These are phyloP conservation scores for Pholiota molesta DNA, from an alignment of 768 basidiomycete genomes.

Conservation along the genomic window DNA sequence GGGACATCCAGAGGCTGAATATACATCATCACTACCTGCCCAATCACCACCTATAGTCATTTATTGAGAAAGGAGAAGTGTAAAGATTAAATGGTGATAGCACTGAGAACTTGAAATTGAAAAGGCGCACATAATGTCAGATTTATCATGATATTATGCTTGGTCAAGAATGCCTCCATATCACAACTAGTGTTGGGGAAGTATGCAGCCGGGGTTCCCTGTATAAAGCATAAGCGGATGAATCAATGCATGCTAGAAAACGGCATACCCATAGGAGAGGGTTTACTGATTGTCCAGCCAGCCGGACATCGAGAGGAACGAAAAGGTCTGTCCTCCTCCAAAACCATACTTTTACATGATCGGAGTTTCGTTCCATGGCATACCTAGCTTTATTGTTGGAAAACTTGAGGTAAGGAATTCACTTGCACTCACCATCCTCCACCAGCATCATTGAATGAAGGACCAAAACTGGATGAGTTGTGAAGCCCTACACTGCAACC, in stretches of 20 bases:
- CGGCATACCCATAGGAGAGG: slow-evolving; percentile 43
- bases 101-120: slow-evolving; percentile 1
- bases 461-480: slow-evolving; percentile 11
- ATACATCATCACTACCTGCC: slow-evolving; percentile 58
- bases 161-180: slow-evolving; percentile 52
- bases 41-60: slow-evolving; percentile 39
- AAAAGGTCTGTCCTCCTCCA: slow-evolving; percentile 49
- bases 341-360: slow-evolving; percentile 63
- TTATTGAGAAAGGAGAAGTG: neutral
- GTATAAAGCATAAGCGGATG: neutral
- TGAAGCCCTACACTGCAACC: slow-evolving; percentile 8
- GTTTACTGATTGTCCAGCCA: slow-evolving; percentile 33
- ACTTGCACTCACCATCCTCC: slow-evolving; percentile 5
- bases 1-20: slow-evolving; percentile 52
- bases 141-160: slow-evolving; percentile 70
- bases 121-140: slow-evolving; percentile 40
- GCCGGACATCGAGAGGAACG: slow-evolving; percentile 45
- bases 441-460: neutral
- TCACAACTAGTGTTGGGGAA: slow-evolving; percentile 67
- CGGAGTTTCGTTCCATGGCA: slow-evolving; percentile 53
- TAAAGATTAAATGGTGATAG: neutral
- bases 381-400: slow-evolving; percentile 35
- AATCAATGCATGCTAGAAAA: neutral
- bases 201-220: slow-evolving; percentile 59
- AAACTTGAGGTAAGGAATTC: neutral